phyloP scores from a whole-genome alignment of 352 stramenopile species.

The Phytophthora citricola region DNA sequence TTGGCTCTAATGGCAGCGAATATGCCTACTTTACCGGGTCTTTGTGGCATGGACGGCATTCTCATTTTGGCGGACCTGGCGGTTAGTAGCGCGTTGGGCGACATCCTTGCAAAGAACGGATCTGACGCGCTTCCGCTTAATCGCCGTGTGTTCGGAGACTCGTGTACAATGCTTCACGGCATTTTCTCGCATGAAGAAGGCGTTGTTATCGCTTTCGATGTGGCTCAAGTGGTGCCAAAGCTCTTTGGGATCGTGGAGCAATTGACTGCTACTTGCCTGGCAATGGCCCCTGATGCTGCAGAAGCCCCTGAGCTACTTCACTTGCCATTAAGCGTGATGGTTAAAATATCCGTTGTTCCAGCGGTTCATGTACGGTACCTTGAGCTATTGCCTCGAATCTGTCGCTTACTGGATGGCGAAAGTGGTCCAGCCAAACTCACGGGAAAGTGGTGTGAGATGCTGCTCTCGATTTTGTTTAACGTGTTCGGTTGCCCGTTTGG shows the following conservation, averaged over 20 bases:
- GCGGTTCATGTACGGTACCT: conserved; percentile 49
- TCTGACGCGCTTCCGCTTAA: conserved; percentile 14
- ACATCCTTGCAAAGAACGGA: neutral
- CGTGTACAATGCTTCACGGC: conserved; percentile 53
- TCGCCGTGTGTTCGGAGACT: conserved; percentile 47
- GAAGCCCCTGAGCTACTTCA: conserved; percentile 41
- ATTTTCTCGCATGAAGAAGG: conserved; percentile 56
- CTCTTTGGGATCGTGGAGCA: conserved; percentile 55
- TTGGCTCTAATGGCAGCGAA: conserved; percentile 55
- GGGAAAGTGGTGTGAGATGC: conserved; percentile 31
- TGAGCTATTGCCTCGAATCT: conserved; percentile 43
- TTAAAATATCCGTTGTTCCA: conserved; percentile 49
- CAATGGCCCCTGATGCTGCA: neutral
- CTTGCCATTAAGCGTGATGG: conserved; percentile 53
- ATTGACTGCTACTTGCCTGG: conserved; percentile 12
- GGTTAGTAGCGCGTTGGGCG: conserved; percentile 13
- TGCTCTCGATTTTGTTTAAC: conserved; percentile 71
- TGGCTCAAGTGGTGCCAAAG: conserved; percentile 52
- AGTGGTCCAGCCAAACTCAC: conserved; percentile 27
- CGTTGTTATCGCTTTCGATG: conserved; percentile 52
- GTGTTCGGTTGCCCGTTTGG: conserved; percentile 54
- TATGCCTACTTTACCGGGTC: conserved; percentile 51
- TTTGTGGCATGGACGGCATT: conserved; percentile 56
- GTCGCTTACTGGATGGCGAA: conserved; percentile 23
- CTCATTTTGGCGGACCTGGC: conserved; percentile 42